phyloP scores from a whole-genome alignment of 2,329 filamentous ascomycete genomes.

The Chaetomiaceae sp. region DNA sequence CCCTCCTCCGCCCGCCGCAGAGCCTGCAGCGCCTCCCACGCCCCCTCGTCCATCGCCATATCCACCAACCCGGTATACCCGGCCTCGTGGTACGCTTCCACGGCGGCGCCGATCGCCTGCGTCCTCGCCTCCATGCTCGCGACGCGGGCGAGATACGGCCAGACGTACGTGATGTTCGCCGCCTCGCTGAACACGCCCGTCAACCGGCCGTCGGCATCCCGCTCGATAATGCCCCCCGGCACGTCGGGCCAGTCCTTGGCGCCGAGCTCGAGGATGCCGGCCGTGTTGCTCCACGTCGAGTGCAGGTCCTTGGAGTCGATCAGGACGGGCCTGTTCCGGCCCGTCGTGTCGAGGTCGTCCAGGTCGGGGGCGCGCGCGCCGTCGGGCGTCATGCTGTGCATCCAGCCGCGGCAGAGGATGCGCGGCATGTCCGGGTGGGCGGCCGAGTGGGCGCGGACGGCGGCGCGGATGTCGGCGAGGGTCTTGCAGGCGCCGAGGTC shows the following conservation, averaged over 20 bases:
- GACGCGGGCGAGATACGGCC: slow-evolving; percentile 49
- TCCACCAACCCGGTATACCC: slow-evolving; percentile 54
- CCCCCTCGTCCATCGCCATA: slow-evolving; percentile 56
- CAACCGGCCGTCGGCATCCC: slow-evolving; percentile 43
- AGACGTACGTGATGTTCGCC: slow-evolving; percentile 50
- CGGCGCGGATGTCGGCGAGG: slow-evolving; percentile 45
- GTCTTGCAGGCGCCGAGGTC: slow-evolving; percentile 43
- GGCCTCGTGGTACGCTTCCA: slow-evolving; percentile 44
- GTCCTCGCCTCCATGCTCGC: slow-evolving; percentile 46
- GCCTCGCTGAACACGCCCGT: slow-evolving; percentile 52
- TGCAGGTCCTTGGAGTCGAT: slow-evolving; percentile 56
- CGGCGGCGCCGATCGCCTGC: slow-evolving; percentile 42
- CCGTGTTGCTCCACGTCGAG: slow-evolving; percentile 52
- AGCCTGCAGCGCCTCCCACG: slow-evolving; percentile 47
- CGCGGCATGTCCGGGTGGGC: slow-evolving; percentile 42
- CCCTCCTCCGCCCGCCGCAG: slow-evolving; percentile 30
- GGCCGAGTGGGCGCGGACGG: slow-evolving; percentile 42
- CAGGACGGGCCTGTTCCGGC: slow-evolving; percentile 45
- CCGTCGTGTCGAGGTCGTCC: slow-evolving; percentile 48
- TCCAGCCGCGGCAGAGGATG: slow-evolving; percentile 52
- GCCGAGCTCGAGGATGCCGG: slow-evolving; percentile 47
- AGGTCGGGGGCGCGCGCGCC: slow-evolving; percentile 38
- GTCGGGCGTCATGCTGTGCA: slow-evolving; percentile 52
- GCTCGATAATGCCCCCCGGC: slow-evolving; percentile 48
- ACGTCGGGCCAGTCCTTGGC: slow-evolving; percentile 44